phyloP scores from a whole-genome alignment of 2,329 filamentous ascomycete genomes.

The Xylaria digitata region DNA sequence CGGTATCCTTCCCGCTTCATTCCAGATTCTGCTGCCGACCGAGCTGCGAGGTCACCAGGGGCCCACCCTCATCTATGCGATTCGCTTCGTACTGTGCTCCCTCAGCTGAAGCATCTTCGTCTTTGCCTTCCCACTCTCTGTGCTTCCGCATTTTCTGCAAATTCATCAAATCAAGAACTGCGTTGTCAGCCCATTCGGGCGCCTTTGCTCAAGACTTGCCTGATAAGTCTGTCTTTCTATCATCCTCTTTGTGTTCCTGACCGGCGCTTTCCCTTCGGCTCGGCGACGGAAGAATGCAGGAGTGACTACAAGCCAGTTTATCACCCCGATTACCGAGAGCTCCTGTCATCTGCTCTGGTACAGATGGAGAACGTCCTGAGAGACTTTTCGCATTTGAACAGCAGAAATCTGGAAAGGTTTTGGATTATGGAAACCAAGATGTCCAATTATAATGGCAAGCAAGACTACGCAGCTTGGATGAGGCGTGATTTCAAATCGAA shows the following conservation, averaged over 20 bases:
- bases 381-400: constrained; percentile 26
- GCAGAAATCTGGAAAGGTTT: constrained; percentile 26
- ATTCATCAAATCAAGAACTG: constrained; percentile 13
- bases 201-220: constrained; percentile 33
- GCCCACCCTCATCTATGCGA: constrained; percentile 9
- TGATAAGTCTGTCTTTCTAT: constrained; percentile 33
- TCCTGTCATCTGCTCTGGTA: constrained; percentile 26
- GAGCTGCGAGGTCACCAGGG: not conserved
- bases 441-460: not conserved
- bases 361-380: constrained; percentile 21
- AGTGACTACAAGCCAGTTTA: not conserved
- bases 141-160: constrained; percentile 26
- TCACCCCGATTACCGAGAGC: not conserved
- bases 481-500: constrained; percentile 36
- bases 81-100: constrained; percentile 29
- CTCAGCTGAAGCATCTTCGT: constrained; percentile 24
- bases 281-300: not conserved
- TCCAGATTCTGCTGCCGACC: too few species aligned
- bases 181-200: constrained; percentile 13
- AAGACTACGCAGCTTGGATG: constrained; percentile 33
- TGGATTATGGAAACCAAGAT: constrained; percentile 31
- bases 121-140: constrained; percentile 32
- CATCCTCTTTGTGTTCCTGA: constrained; percentile 18
- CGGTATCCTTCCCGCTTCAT: not conserved
- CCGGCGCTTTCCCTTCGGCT: too few species aligned